A percentile compares a stretch with the other conserved stretches of the same genome.
phyloP scores from a whole-genome alignment of 192 early-diverging fungal genomes.

The Geranomyces variabilis region DNA sequence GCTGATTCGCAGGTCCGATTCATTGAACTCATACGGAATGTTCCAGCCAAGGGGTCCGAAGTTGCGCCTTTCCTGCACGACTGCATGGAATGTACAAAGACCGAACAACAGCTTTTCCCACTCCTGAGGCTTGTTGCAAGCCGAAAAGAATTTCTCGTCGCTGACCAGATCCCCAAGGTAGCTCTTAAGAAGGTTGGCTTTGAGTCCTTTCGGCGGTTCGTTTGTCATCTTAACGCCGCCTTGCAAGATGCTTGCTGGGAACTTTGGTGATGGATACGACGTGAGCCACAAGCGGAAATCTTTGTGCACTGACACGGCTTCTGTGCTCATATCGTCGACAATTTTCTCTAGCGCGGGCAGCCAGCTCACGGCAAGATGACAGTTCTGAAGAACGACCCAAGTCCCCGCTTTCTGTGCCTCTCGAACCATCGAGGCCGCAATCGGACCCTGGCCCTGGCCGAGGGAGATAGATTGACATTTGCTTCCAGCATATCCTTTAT shows the following conservation, averaged over 20 bases:
- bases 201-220: slow-evolving; percentile 65
- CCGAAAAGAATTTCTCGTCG: slow-evolving; percentile 61
- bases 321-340: slow-evolving; percentile 61
- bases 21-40: slow-evolving; percentile 72
- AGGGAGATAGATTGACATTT: slow-evolving; percentile 65
- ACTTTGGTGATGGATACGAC: slow-evolving; percentile 61
- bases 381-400: slow-evolving; percentile 71
- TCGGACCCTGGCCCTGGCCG: slow-evolving; percentile 68
- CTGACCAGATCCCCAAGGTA: slow-evolving; percentile 64
- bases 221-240: slow-evolving; percentile 69
- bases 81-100: slow-evolving; percentile 67
- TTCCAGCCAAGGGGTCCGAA: slow-evolving; percentile 73
- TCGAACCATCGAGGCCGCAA: slow-evolving; percentile 63
- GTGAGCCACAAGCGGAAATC: slow-evolving; percentile 67
- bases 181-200: slow-evolving; percentile 61
- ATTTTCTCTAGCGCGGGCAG: slow-evolving; percentile 60
- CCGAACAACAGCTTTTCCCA: slow-evolving; percentile 71
- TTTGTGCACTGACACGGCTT: slow-evolving; percentile 50
- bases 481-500: slow-evolving; percentile 57
- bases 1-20: slow-evolving; percentile 62
- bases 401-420: slow-evolving; percentile 61
- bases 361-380: slow-evolving; percentile 68
- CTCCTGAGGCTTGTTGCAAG: slow-evolving; percentile 52
- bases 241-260: slow-evolving; percentile 61
- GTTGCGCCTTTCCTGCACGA: slow-evolving; percentile 66